Evolutionary conservation across 1,284 basidiomycete species (phyloP).

Genomic region (Tilletia walkeri): DNA sequence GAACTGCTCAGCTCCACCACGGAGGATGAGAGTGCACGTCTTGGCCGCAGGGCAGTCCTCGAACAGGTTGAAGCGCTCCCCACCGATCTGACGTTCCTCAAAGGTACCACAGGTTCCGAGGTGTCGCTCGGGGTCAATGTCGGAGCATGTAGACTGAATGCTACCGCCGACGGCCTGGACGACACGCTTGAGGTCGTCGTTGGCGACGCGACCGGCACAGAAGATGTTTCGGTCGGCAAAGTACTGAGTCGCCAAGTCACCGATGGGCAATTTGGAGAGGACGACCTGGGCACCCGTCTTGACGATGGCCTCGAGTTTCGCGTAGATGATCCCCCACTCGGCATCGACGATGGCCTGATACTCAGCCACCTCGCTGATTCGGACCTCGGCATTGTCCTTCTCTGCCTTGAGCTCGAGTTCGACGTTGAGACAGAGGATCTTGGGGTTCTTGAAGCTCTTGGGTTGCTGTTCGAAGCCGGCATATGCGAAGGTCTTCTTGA

Average conservation of each 20-base stretch:
- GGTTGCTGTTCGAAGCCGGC: slow-evolving; percentile 99
- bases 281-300: slow-evolving; percentile 96
- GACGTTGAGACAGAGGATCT: slow-evolving; percentile 92
- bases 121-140: slow-evolving; percentile 78
- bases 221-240: slow-evolving; percentile 99
- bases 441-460: slow-evolving; percentile 83
- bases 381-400: slow-evolving; percentile 98
- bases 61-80: slow-evolving; percentile 96
- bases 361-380: slow-evolving; percentile 78
- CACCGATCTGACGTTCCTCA: slow-evolving; percentile 93
- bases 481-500: slow-evolving; percentile 99
- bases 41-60: slow-evolving; percentile 91
- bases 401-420: slow-evolving; percentile 99
- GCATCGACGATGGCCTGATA: slow-evolving; percentile 99
- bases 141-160: slow-evolving; percentile 91
- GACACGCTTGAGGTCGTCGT: slow-evolving; percentile 87
- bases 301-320: slow-evolving; percentile 93
- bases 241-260: slow-evolving; percentile 98
- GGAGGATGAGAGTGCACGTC: slow-evolving; percentile 91
- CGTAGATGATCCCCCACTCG: slow-evolving; percentile 99
- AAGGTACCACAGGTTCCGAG: slow-evolving; percentile 87
- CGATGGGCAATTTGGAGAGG: slow-evolving; percentile 95
- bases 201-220: slow-evolving; percentile 92
- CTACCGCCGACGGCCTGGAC: slow-evolving; percentile 94
- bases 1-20: slow-evolving; percentile 97